Base-by-base conservation (phyloP, 2,329 filamentous ascomycete genomes). In the Pestalotiopsis fici region DNA sequence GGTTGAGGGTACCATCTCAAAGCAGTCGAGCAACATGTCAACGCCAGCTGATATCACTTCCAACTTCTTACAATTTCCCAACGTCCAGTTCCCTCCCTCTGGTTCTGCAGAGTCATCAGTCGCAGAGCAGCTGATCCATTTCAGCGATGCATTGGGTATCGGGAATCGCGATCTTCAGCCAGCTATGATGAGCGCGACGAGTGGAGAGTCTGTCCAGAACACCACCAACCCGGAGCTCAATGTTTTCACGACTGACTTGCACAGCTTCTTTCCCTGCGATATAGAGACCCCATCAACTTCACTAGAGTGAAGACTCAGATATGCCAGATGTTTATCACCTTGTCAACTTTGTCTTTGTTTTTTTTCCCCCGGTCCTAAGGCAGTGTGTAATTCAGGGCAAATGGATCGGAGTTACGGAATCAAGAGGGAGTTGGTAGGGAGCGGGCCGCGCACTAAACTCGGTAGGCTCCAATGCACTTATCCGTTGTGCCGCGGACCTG, bases 171-270 rank as follows among this genome's bases (percentile, higher is more conserved):
- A 63, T 66, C n/a, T 50, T 47, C 27, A 63, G 37, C 43, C 66
- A 13, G 23, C 61, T 15, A 66, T 65, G 50, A 43, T 50, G 2
- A 66, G 56, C 2, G 15, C 65, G 21, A 39, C 59, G 2, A 43
- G n/a, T 1, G 67, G 65, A 3, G 2, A 66, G 4, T 23, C 61
- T 3, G 28, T 65, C 11, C 61, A 66, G n/a, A 66, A 69, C 27
- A 66, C 68, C 31, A 55, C 69, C 15, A 47, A 68, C 12, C 64
- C 73, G 27, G 69, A 73, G 62, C 71, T 74, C 65, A 74, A 76
- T 27, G 72, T 76, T 2, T 55, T 76, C 25, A 76, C 74, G 3
- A 76, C 75, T 7, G 75, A 76, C 37, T 39, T 76, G 47, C 73
- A 72, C 64, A 75, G 73, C 39, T 76, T 76, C 66, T 76, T 67